phyloP scores from a whole-genome alignment of 2,329 filamentous ascomycete species.

The Zelopaecilomyces penicillatus region DNA sequence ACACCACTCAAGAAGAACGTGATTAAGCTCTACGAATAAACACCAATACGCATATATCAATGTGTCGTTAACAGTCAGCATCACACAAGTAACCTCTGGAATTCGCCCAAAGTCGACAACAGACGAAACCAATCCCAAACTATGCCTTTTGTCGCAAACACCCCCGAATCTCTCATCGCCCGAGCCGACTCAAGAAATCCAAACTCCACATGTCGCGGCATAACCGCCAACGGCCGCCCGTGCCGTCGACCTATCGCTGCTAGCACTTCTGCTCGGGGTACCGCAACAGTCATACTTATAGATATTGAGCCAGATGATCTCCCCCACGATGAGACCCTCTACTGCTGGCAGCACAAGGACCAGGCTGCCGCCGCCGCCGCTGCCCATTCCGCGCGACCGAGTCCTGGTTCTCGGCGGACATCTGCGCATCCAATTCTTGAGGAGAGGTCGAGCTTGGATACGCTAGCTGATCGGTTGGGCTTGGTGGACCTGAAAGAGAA shows the following conservation, averaged over 20 bases:
- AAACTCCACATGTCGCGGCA: conserved; percentile 75
- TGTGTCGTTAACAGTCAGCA: too few relatives aligned
- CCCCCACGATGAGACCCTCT: conserved; percentile 53
- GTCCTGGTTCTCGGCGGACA: conserved; percentile 33
- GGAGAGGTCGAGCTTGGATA: conserved; percentile 74
- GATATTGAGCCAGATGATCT: conserved; percentile 25
- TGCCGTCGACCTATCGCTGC: conserved; percentile 61
- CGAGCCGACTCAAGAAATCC: conserved; percentile 82
- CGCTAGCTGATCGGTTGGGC: conserved; percentile 70
- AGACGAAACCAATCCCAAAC: not conserved
- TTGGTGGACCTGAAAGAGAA: conserved; percentile 55
- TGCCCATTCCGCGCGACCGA: conserved; percentile 35
- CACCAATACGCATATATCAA: too few relatives aligned
- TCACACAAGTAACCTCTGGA: too few relatives aligned
- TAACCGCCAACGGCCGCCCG: conserved; percentile 72
- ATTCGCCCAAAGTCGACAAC: too few relatives aligned
- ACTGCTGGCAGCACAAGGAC: conserved; percentile 94
- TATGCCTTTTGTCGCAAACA: conserved; percentile 42
- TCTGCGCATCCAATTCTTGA: conserved; percentile 43
- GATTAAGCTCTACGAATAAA: too few relatives aligned
- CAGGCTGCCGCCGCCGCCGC: conserved; percentile 58
- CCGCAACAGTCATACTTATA: conserved; percentile 9
- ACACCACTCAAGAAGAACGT: too few relatives aligned
- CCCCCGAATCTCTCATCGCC: conserved; percentile 70
- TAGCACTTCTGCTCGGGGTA: conserved; percentile 14